Conservation (phyloP, 2,329 filamentous ascomycete genomes). For the Beauveria scarabaeidicola region DNA sequence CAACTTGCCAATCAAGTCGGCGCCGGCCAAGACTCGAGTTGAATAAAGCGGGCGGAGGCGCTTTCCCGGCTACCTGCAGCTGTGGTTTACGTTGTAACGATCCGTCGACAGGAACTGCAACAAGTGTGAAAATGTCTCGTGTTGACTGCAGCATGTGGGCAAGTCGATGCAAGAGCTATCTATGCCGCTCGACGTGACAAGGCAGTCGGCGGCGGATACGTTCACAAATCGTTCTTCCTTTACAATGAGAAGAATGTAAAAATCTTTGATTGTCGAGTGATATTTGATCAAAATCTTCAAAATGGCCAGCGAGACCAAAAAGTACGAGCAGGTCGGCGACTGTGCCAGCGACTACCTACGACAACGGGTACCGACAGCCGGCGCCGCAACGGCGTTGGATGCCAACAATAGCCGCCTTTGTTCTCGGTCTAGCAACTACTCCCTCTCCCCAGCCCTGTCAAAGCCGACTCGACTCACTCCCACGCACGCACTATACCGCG, state of each 20-base stretch:
- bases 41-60: neutral
- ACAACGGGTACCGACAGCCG: neutral
- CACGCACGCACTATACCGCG: slow-evolving; percentile 5
- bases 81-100: neutral
- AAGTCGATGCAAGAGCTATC: neutral
- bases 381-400: neutral
- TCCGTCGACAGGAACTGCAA: neutral
- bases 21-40: neutral
- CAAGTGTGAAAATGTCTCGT: neutral
- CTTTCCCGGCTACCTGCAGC: neutral
- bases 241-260: neutral
- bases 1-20: neutral
- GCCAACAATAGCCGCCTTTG: neutral
- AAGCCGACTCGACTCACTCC: neutral
- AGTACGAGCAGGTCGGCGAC: slow-evolving; percentile 8
- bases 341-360: neutral
- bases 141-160: neutral
- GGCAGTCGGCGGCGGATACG: neutral
- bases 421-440: slow-evolving; percentile 4
- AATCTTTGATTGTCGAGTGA: neutral
- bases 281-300: neutral
- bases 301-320: neutral
- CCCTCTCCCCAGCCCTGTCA: neutral
- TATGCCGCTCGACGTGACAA: neutral
- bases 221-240: too few relatives aligned